phyloP scores from a whole-genome alignment of 176 grass and related monocot species.

The Musa troglodytarum region DNA sequence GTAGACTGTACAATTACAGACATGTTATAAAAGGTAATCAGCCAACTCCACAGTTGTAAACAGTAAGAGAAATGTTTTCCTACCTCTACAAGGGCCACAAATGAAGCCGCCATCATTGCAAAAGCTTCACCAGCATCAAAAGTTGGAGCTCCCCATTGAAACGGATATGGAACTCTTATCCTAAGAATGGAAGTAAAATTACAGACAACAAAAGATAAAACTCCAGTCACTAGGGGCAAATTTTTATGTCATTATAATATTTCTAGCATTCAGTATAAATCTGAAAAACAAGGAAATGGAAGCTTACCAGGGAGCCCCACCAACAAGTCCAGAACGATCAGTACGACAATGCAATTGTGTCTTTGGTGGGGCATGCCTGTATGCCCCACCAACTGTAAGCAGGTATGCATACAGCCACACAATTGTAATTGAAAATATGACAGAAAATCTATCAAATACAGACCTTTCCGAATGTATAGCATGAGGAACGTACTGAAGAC shows the following conservation, averaged over 20 bases:
- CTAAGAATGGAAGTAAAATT: conserved; percentile 6
- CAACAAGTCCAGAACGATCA: conserved; percentile 72
- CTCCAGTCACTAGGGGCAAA: neutral
- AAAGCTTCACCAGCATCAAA: conserved; percentile 96
- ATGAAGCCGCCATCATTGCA: conserved; percentile 94
- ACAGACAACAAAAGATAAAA: neutral
- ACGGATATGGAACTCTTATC: conserved; percentile 91
- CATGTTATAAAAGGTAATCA: neutral
- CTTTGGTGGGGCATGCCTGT: conserved; percentile 52
- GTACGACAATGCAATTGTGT: conserved; percentile 84
- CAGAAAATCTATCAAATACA: conserved; percentile 50
- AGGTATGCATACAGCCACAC: conserved; percentile 88
- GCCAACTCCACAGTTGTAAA: neutral
- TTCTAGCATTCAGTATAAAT: neutral
- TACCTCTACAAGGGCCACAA: conserved; percentile 83
- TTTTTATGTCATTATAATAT: neutral
- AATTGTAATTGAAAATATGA: conserved; percentile 73
- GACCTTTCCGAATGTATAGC: conserved; percentile 37
- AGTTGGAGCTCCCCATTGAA: conserved; percentile 90
- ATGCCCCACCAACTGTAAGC: conserved; percentile 80
- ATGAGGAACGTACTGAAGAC: conserved; percentile 59
- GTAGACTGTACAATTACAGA: conserved; percentile 47
- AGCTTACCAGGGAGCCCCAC: conserved; percentile 74
- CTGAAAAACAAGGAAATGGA: neutral
- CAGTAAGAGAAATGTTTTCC: conserved; percentile 15